A percentile compares a stretch with the other conserved stretches of the same genome.
These are phyloP conservation scores for Pyricularia sp. DNA, from an alignment of 2,329 filamentous ascomycete species.

Conservation along the genomic window DNA sequence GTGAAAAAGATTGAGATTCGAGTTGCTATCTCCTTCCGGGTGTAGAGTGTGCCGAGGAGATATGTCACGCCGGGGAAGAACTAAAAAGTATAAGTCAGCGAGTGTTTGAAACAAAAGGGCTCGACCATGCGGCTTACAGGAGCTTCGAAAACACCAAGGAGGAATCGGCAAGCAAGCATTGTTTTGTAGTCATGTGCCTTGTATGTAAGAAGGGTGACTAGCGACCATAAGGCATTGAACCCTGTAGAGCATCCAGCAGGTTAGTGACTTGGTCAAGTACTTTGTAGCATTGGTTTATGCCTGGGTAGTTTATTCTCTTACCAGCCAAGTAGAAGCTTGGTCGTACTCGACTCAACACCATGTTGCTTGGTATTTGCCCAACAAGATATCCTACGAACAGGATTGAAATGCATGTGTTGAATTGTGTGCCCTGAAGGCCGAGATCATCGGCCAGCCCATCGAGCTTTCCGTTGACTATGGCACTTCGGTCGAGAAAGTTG, in stretches of 20 bases:
- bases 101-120: no score
- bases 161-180: slow-evolving; percentile 23
- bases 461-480: slow-evolving; percentile 22
- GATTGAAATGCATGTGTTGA: slow-evolving; percentile 14
- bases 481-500: slow-evolving; percentile 39
- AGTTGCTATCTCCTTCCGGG: slow-evolving; percentile 4
- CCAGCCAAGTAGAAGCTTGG: background rate
- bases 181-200: slow-evolving; percentile 18
- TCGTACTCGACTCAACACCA: background rate
- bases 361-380: slow-evolving; percentile 5
- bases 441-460: slow-evolving; percentile 31
- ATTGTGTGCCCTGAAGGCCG: slow-evolving; percentile 23
- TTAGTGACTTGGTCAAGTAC: slow-evolving; percentile 8
- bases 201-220: slow-evolving; percentile 13
- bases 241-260: slow-evolving; percentile 15
- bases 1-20: slow-evolving; percentile 5
- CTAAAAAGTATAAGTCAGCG: background rate
- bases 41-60: slow-evolving; percentile 7
- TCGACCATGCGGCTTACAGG: slow-evolving; percentile 4
- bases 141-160: slow-evolving; percentile 23
- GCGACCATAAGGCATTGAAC: slow-evolving; percentile 11
- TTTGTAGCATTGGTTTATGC: background rate
- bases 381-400: slow-evolving; percentile 16
- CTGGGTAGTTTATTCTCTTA: background rate
- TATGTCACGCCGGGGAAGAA: slow-evolving; percentile 11